Percentiles rank a stretch among this genome's conserved stretches.
Conservation (phyloP, 2,329 filamentous ascomycete species). For the Huntiella bhutanensis region DNA sequence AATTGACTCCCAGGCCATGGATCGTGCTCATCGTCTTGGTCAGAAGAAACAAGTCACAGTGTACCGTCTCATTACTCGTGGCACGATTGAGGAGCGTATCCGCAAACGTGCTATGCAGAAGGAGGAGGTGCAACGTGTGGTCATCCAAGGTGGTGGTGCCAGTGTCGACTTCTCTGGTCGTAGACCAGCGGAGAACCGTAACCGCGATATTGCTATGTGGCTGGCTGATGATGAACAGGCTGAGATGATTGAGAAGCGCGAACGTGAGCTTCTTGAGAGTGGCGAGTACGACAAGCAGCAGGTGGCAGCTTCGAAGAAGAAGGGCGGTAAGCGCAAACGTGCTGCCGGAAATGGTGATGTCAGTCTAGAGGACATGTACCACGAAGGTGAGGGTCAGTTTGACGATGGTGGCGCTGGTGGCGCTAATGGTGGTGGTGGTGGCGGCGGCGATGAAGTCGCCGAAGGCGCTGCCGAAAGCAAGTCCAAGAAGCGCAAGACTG, state of each 20-base stretch:
- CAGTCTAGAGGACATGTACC: constrained; percentile 93
- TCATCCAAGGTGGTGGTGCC: constrained; percentile 79
- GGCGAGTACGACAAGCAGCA: constrained; percentile 47
- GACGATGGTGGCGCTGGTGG: constrained; percentile 68
- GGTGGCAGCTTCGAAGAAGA: constrained; percentile 27
- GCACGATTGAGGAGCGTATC: constrained; percentile 95
- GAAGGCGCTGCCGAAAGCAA: constrained; percentile 32
- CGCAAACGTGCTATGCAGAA: constrained; percentile 93
- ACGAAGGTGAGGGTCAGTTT: constrained; percentile 98
- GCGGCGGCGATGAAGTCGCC: constrained; percentile 68
- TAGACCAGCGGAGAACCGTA: constrained; percentile 69
- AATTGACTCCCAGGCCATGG: constrained; percentile 97
- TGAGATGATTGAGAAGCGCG: constrained; percentile 79
- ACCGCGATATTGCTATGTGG: constrained; percentile 98
- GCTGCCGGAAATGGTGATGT: constrained; percentile 21
- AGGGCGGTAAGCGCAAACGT: constrained; percentile 35
- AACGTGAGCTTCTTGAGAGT: constrained; percentile 65
- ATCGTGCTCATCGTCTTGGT: constrained; percentile 90
- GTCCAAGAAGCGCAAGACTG: constrained; percentile 36
- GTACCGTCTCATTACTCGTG: constrained; percentile 88
- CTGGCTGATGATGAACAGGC: constrained; percentile 93
- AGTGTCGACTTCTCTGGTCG: constrained; percentile 95
- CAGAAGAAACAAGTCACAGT: constrained; percentile 93
- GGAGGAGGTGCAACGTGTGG: constrained; percentile 93
- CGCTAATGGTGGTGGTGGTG: constrained; percentile 47